Evolutionary conservation across 768 basidiomycete genomes (phyloP).

Genomic region (Suillus decipiens): DNA sequence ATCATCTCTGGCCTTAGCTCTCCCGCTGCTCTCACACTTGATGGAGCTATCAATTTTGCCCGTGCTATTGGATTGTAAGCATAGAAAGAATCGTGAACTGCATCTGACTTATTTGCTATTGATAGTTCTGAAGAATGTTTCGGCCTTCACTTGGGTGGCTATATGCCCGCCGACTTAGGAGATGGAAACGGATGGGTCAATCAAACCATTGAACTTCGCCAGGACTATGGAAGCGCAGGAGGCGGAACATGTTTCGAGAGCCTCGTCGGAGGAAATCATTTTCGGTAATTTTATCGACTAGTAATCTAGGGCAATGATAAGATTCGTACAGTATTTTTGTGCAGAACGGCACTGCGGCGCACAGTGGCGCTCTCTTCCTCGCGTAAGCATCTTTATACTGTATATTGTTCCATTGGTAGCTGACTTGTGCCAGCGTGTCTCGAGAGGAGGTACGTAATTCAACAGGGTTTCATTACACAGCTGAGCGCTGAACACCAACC

Average conservation of each 20-base stretch:
- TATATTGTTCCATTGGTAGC: neutral
- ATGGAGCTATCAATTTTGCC: conserved; percentile 60
- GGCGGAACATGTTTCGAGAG: conserved; percentile 50
- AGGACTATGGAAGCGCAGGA: conserved; percentile 39
- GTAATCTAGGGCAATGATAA: neutral
- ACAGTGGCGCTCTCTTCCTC: conserved; percentile 57
- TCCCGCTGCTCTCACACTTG: conserved; percentile 52
- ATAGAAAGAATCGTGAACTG: neutral
- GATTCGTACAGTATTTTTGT: conserved; percentile 46
- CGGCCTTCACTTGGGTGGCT: conserved; percentile 35
- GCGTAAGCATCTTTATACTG: conserved; percentile 41
- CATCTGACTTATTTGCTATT: conserved; percentile 10
- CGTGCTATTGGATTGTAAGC: conserved; percentile 64
- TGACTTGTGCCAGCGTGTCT: conserved; percentile 40
- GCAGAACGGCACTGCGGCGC: conserved; percentile 57
- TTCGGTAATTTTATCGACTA: conserved; percentile 34
- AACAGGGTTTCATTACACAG: neutral
- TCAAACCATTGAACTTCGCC: conserved; percentile 45
- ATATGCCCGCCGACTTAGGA: conserved; percentile 46
- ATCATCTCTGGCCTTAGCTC: conserved; percentile 70
- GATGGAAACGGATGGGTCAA: conserved; percentile 48
- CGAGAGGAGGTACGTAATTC: conserved; percentile 41
- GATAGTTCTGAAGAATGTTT: conserved; percentile 43
- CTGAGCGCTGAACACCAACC: neutral
- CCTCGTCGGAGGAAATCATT: conserved; percentile 49